Evolutionary conservation across 1,139 yeast species (phyloP).

Genomic region (Yamadazyma aaseri): DNA sequence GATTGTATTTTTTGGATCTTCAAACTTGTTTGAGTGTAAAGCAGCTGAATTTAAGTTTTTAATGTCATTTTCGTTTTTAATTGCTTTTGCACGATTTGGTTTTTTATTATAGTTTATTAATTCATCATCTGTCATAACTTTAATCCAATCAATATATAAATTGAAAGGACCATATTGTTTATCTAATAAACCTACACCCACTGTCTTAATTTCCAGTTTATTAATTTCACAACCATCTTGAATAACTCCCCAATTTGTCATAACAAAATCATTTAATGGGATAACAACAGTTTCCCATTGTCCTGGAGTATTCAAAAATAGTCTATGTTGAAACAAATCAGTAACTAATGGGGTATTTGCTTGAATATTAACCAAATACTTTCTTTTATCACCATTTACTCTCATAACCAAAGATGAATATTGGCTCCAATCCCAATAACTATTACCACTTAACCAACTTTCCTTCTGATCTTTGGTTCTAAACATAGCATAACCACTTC

Average conservation of each 20-base stretch:
- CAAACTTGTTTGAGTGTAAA: conserved; percentile 19
- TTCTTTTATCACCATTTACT: conserved; percentile 72
- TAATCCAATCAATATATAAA: conserved; percentile 70
- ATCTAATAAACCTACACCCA: conserved; percentile 80
- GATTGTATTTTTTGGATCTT: conserved; percentile 35
- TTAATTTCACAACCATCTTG: conserved; percentile 67
- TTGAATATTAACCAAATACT: conserved; percentile 77
- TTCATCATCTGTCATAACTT: conserved; percentile 62
- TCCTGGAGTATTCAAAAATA: conserved; percentile 72
- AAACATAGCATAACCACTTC: conserved; percentile 87
- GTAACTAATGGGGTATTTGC: conserved; percentile 77
- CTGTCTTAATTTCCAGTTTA: conserved; percentile 62
- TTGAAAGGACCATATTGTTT: conserved; percentile 76
- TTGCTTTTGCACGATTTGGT: conserved; percentile 4
- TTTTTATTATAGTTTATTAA: conserved; percentile 33
- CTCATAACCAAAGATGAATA: conserved; percentile 61
- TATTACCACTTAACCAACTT: conserved; percentile 46
- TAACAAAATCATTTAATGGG: conserved; percentile 74
- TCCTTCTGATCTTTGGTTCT: conserved; percentile 65
- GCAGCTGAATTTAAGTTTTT: conserved; percentile 22
- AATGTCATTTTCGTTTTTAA: conserved; percentile 22
- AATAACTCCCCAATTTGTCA: conserved; percentile 80
- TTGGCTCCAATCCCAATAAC: conserved; percentile 64
- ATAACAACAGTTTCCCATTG: conserved; percentile 83
- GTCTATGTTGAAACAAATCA: conserved; percentile 79